Conservation (phyloP, 345 rosid species). For the Pugionium dolabratum region DNA sequence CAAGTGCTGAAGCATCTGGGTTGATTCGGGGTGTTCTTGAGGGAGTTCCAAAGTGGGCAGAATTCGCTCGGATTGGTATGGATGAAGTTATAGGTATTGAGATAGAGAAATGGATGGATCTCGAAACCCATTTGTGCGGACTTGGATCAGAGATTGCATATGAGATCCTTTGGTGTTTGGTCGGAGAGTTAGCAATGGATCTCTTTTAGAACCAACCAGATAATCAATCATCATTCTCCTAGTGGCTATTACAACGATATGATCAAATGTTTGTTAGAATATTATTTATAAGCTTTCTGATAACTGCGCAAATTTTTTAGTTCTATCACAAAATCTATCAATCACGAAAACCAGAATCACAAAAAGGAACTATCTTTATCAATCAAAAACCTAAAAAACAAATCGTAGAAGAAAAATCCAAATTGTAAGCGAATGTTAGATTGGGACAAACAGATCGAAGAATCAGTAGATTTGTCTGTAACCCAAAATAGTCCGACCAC, state of each 20-base stretch:
- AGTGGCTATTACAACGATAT: not conserved
- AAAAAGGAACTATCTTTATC: constrained; percentile 8
- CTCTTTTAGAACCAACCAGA: not conserved
- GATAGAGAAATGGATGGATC: constrained; percentile 75
- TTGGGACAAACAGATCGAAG: not conserved
- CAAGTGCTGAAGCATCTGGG: constrained; percentile 37
- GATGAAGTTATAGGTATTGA: constrained; percentile 68
- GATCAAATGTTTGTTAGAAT: no score
- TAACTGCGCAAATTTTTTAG: no score
- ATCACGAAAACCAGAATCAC: constrained; percentile 9
- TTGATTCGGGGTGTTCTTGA: constrained; percentile 58
- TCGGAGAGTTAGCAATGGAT: constrained; percentile 63
- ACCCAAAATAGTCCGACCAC: constrained; percentile 49
- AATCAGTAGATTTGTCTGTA: constrained; percentile 47
- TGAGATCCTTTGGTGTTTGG: constrained; percentile 54
- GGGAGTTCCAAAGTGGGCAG: constrained; percentile 66
- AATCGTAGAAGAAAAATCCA: not conserved
- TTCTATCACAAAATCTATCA: constrained; percentile 15
- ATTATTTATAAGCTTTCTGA: no score
- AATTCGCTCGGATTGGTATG: constrained; percentile 44
- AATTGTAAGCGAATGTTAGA: not conserved
- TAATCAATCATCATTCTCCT: not conserved
- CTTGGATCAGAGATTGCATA: constrained; percentile 55
- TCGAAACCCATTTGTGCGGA: constrained; percentile 61
- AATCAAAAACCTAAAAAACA: constrained; percentile 20